These are phyloP conservation scores for Trypanosoma caninum DNA, from an alignment of 208 protist genomes.

Conservation along the genomic window DNA sequence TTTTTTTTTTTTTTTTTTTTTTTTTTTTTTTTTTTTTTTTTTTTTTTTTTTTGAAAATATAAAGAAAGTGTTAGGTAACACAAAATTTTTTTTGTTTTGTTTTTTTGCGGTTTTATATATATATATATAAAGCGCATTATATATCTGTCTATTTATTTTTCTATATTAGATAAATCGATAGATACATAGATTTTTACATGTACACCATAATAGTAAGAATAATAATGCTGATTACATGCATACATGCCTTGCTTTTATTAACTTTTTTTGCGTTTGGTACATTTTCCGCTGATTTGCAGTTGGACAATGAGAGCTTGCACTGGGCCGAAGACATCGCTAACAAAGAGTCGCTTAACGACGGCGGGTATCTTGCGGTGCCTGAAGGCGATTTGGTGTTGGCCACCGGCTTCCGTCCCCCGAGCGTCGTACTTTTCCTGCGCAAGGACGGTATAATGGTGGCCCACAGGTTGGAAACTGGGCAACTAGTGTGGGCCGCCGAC, in stretches of 20 bases:
- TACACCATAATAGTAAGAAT: no score
- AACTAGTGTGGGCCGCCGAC: conserved; percentile 32
- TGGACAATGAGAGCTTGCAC: no score
- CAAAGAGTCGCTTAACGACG: no score
- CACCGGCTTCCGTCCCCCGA: conserved; percentile 31
- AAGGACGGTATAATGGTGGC: conserved; percentile 44
- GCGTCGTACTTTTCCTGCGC: conserved; percentile 44
- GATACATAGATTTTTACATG: no score
- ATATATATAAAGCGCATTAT: neutral
- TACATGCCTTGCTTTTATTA: neutral
- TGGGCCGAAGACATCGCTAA: no score
- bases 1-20: neutral
- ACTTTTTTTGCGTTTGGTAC: neutral
- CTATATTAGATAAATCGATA: no score
- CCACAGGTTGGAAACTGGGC: conserved; percentile 32
- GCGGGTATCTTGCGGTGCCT: neutral
- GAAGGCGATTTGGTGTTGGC: neutral
- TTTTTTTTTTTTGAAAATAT: neutral
- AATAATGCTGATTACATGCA: neutral
- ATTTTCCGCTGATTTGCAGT: no score
- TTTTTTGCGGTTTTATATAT: neutral
- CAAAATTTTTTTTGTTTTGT: conserved; percentile 6
- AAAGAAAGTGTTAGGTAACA: neutral
- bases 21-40: neutral
- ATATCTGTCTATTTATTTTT: neutral